A percentile compares a stretch with the other conserved stretches of the same genome.
Evolutionary conservation across 2,329 filamentous ascomycete species (phyloP).

Genomic region (Polychaeton citri): DNA sequence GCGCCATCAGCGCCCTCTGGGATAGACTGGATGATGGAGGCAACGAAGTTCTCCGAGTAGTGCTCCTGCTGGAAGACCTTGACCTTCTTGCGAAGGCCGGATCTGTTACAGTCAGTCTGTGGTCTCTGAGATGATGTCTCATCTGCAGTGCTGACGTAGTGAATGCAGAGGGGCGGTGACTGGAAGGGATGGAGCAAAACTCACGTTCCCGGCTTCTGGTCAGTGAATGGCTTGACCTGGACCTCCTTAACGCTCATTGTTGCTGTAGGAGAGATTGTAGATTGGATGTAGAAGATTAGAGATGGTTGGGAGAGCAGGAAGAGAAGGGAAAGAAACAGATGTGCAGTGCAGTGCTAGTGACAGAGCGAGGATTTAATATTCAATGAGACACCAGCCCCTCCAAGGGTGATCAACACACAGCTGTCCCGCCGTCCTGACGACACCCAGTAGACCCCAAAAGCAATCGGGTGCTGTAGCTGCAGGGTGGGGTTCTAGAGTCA

Average conservation of each 20-base stretch:
- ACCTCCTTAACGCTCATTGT: conserved; percentile 67
- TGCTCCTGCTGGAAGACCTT: conserved; percentile 89
- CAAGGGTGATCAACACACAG: too few relatives aligned
- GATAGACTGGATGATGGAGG: conserved; percentile 89
- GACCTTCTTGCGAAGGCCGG: conserved; percentile 97
- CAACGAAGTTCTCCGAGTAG: conserved; percentile 92
- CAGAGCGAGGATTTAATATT: too few relatives aligned
- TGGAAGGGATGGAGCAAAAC: conserved; percentile 29
- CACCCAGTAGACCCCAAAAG: too few relatives aligned
- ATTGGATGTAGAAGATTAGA: too few relatives aligned
- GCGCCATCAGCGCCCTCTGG: conserved; percentile 81
- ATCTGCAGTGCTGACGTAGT: conserved; percentile 1
- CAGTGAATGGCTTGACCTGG: conserved; percentile 70
- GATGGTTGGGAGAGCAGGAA: too few relatives aligned
- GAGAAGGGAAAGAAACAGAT: too few relatives aligned
- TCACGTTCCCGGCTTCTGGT: conserved; percentile 99
- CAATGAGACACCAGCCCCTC: too few relatives aligned
- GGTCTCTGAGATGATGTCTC: conserved; percentile 1
- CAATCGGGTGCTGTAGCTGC: too few relatives aligned
- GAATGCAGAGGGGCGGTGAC: conserved; percentile 7
- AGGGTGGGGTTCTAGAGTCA: too few relatives aligned
- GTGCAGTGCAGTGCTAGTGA: too few relatives aligned
- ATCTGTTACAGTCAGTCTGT: conserved; percentile 41
- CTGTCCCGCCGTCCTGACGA: too few relatives aligned
- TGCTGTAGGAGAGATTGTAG: too few relatives aligned